Evolutionary conservation across 2,329 filamentous ascomycete species (phyloP).

Genomic region (Talaromyces sp.): DNA sequence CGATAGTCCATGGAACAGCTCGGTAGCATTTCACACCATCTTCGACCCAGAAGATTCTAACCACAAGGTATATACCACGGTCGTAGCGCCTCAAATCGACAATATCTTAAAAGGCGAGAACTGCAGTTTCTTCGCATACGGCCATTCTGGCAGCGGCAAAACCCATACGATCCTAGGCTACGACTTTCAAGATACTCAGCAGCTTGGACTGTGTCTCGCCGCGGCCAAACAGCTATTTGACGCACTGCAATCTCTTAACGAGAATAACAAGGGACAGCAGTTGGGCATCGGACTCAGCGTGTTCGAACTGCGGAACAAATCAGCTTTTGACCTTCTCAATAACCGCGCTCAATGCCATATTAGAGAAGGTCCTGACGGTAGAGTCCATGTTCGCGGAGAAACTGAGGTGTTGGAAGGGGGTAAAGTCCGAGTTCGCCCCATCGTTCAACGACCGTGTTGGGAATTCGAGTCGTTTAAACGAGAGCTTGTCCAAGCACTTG

Average conservation of each 20-base stretch:
- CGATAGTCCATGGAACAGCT: constrained; percentile 24
- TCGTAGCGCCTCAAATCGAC: constrained; percentile 33
- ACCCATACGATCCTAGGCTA: constrained; percentile 43
- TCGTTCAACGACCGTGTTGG: constrained; percentile 27
- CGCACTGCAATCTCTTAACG: constrained; percentile 24
- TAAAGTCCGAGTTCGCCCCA: constrained; percentile 40
- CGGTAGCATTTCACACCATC: constrained; percentile 19
- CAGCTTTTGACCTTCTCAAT: constrained; percentile 42
- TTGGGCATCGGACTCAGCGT: constrained; percentile 37
- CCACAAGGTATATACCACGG: constrained; percentile 24
- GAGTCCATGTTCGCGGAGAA: constrained; percentile 39
- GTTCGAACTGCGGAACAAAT: constrained; percentile 41
- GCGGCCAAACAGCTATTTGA: constrained; percentile 30
- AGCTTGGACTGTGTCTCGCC: constrained; percentile 36
- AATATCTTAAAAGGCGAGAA: constrained; percentile 31
- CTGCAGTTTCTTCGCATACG: constrained; percentile 44
- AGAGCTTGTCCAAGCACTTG: constrained; percentile 27
- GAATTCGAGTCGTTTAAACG: constrained; percentile 29
- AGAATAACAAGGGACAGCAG: neutral
- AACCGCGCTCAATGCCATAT: constrained; percentile 35
- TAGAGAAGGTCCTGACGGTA: constrained; percentile 39
- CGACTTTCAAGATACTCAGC: constrained; percentile 29
- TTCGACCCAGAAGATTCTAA: constrained; percentile 23
- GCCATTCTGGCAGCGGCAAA: constrained; percentile 41
- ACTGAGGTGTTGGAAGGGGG: constrained; percentile 39